These are phyloP conservation scores for Colletotrichum tabaci DNA, from an alignment of 2,329 filamentous ascomycete genomes.

Conservation along the genomic window DNA sequence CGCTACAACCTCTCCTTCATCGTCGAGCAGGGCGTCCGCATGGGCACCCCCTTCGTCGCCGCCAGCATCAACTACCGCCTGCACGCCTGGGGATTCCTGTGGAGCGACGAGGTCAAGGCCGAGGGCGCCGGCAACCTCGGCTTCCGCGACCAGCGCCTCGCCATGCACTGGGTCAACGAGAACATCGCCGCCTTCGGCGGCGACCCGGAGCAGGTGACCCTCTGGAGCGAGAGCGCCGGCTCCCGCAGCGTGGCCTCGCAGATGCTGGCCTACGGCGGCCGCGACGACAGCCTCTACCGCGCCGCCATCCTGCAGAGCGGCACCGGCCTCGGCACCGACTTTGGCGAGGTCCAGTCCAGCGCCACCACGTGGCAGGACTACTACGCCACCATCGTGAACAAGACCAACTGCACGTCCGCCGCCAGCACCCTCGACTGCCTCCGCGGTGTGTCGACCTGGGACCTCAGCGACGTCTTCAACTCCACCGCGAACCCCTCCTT, in stretches of 20 bases:
- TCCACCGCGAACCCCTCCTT: conserved; percentile 46
- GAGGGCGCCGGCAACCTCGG: conserved; percentile 66
- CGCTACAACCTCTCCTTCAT: conserved; percentile 75
- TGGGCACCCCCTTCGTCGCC: conserved; percentile 64
- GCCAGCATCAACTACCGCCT: conserved; percentile 68
- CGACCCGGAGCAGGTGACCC: conserved; percentile 60
- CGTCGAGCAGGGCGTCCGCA: conserved; percentile 63
- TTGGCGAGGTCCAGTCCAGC: conserved; percentile 46
- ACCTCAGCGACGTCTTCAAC: conserved; percentile 50
- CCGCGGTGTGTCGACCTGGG: conserved; percentile 49
- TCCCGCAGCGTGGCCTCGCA: conserved; percentile 65
- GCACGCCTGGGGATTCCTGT: conserved; percentile 67
- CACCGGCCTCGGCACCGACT: conserved; percentile 54
- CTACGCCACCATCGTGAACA: conserved; percentile 36
- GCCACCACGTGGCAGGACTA: conserved; percentile 41
- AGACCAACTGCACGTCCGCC: conserved; percentile 43
- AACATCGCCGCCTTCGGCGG: conserved; percentile 67
- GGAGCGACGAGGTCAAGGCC: conserved; percentile 57
- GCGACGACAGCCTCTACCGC: conserved; percentile 68
- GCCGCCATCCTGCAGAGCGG: conserved; percentile 67
- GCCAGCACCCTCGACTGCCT: conserved; percentile 51
- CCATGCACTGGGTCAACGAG: conserved; percentile 64
- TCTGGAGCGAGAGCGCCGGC: conserved; percentile 70
- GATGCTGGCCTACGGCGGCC: conserved; percentile 66
- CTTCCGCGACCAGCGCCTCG: conserved; percentile 65